A percentile compares a stretch with the other conserved stretches of the same genome.
These are phyloP conservation scores for Quercus agrifolia DNA, from an alignment of 306 rosid species.

Conservation along the genomic window DNA sequence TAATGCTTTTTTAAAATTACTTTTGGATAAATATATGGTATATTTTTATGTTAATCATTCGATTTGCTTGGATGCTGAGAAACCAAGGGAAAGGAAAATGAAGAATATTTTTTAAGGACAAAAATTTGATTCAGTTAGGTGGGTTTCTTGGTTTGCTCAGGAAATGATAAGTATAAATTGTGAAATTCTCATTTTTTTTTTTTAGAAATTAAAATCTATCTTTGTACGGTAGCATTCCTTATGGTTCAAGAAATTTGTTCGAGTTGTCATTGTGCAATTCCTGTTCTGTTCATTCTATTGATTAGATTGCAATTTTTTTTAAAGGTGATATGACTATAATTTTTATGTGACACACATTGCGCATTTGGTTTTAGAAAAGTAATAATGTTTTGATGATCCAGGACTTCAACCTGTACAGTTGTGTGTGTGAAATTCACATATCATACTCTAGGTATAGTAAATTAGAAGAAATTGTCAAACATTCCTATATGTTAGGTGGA, in stretches of 20 bases:
- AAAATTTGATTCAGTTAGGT: background rate
- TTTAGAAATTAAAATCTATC: background rate
- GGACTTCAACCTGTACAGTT: background rate
- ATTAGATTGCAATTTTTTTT: background rate
- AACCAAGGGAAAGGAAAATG: slow-evolving; percentile 5
- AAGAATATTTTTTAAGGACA: background rate
- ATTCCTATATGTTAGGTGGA: background rate
- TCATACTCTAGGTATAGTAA: background rate
- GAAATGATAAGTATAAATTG: background rate
- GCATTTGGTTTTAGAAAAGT: background rate
- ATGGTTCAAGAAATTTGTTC: background rate
- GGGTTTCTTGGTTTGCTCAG: background rate
- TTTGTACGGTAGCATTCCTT: background rate
- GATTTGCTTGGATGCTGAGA: slow-evolving; percentile 5
- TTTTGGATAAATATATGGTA: background rate
- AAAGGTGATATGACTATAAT: background rate
- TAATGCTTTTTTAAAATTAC: background rate
- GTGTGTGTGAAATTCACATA: background rate
- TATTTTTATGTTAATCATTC: background rate
- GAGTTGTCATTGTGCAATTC: background rate
- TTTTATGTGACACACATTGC: background rate
- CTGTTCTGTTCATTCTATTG: background rate
- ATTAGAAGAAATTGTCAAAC: background rate
- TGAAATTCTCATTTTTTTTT: background rate
- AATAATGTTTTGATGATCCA: background rate